Conservation (phyloP, 129 eudicot genomes). For the Flaveria trinervia region DNA sequence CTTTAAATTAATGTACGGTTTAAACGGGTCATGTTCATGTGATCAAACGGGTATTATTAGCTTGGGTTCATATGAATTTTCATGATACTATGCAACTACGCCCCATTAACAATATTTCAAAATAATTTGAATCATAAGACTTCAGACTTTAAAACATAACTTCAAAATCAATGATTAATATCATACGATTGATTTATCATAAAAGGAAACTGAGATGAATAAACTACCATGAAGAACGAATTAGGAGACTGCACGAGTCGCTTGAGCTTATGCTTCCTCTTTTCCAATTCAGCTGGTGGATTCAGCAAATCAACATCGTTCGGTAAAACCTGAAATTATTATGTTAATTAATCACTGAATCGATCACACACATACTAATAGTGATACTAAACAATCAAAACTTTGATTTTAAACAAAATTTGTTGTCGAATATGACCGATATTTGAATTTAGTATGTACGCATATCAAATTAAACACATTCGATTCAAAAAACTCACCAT, state of each 20-base stretch:
- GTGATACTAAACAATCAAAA: not conserved
- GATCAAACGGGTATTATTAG: too few relatives aligned
- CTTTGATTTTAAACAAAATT: not conserved
- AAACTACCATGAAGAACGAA: constrained; percentile 59
- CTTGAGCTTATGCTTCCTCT: constrained; percentile 64
- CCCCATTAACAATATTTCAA: too few relatives aligned
- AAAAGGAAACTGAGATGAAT: not conserved
- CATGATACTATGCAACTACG: too few relatives aligned
- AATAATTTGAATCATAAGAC: not conserved
- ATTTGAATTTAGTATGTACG: not conserved
- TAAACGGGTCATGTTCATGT: too few relatives aligned
- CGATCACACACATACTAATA: not conserved
- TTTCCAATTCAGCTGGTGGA: constrained; percentile 57
- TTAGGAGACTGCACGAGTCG: constrained; percentile 58
- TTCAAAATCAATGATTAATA: not conserved
- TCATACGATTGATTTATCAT: not conserved
- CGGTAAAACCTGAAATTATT: not conserved
- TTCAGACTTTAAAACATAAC: too few relatives aligned
- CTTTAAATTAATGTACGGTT: too few relatives aligned
- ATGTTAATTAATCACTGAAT: not conserved
- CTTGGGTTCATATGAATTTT: too few relatives aligned
- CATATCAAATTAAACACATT: not conserved
- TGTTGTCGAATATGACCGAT: not conserved
- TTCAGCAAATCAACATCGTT: constrained; percentile 48
- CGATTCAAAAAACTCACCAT: not conserved